A percentile compares a stretch with the other conserved stretches of the same genome.
These are phyloP conservation scores for Exidia glandulosa DNA, from an alignment of 768 basidiomycete species.

Conservation along the genomic window DNA sequence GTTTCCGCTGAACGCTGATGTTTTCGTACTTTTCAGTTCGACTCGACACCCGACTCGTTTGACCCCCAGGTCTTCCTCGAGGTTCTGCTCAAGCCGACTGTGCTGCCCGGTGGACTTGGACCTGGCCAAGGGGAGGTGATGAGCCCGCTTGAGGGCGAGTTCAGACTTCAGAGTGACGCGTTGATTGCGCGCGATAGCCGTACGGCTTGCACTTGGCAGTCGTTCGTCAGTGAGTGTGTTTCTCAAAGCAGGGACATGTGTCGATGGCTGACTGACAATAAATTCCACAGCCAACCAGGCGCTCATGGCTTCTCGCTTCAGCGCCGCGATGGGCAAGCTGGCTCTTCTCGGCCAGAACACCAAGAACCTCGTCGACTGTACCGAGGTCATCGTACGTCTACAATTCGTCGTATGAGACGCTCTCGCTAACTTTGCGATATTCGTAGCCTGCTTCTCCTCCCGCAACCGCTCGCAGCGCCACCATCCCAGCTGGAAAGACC, in stretches of 20 bases:
- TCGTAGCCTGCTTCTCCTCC: not conserved
- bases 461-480: not conserved
- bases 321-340: constrained; percentile 33
- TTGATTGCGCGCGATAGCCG: constrained; percentile 13
- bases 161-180: constrained; percentile 12
- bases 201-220: constrained; percentile 24
- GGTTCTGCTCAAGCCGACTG: constrained; percentile 16
- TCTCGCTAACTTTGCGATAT: not conserved
- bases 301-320: constrained; percentile 25
- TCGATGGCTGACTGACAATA: no score
- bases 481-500: not conserved
- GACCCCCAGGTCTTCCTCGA: constrained; percentile 16
- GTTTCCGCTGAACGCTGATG: no score
- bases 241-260: not conserved
- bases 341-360: constrained; percentile 30
- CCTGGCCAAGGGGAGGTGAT: not conserved
- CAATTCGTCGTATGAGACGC: not conserved
- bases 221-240: constrained; percentile 13
- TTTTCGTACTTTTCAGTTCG: constrained; percentile 16
- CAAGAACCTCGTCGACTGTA: constrained; percentile 29
- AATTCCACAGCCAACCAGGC: constrained; percentile 24
- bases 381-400: constrained; percentile 24
- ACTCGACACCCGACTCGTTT: constrained; percentile 12
- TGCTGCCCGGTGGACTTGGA: constrained; percentile 19
- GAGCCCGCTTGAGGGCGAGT: constrained; percentile 7